Conservation (phyloP, 2,329 filamentous ascomycete genomes). For the Trichoderma asperellum region DNA sequence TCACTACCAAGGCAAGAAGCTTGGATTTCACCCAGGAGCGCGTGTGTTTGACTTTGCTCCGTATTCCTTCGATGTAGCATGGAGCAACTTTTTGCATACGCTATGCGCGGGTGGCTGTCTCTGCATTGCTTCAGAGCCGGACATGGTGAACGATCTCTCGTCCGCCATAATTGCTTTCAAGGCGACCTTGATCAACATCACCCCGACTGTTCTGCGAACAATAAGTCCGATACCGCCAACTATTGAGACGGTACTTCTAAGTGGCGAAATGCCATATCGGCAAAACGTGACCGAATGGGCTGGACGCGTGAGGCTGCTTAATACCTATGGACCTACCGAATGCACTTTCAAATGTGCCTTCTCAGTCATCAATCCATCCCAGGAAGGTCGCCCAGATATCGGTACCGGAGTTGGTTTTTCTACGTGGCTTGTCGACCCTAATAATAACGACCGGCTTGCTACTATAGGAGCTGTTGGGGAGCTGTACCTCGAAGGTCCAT, state of each 20-base stretch:
- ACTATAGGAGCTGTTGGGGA: constrained; percentile 30
- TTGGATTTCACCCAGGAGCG: constrained; percentile 30
- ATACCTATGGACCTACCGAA: constrained; percentile 24
- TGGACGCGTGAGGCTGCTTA: constrained; percentile 18
- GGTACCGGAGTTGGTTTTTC: constrained; percentile 20
- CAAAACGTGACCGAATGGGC: constrained; percentile 16
- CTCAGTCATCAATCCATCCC: not conserved
- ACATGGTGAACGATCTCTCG: constrained; percentile 13
- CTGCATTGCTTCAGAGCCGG: constrained; percentile 32
- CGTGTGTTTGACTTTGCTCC: constrained; percentile 35
- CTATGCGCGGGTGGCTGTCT: constrained; percentile 32
- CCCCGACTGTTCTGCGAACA: constrained; percentile 6
- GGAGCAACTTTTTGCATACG: constrained; percentile 32
- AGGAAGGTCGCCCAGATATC: not conserved
- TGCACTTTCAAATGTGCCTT: constrained; percentile 13
- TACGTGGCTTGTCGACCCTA: constrained; percentile 29
- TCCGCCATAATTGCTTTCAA: not conserved
- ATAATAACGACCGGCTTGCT: constrained; percentile 15
- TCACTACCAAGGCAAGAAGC: constrained; percentile 29
- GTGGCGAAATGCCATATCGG: constrained; percentile 18
- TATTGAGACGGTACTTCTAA: constrained; percentile 9
- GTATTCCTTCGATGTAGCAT: constrained; percentile 33
- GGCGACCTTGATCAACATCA: constrained; percentile 18
- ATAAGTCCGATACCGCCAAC: constrained; percentile 1
- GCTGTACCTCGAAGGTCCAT: constrained; percentile 30